phyloP scores from a whole-genome alignment of 306 rosid genomes.

The Castanea sativa region DNA sequence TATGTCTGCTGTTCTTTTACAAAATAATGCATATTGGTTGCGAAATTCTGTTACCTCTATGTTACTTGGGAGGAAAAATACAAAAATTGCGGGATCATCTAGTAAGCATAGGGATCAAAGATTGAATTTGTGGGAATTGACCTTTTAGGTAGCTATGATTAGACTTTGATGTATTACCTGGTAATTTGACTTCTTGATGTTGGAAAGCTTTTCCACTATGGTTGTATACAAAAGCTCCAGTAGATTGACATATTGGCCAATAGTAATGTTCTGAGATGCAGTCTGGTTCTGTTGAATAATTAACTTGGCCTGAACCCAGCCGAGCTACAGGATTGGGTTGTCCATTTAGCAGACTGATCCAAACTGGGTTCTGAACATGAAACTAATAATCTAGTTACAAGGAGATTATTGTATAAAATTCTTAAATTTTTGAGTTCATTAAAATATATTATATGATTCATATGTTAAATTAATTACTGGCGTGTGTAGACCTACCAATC shows the following conservation, averaged over 20 bases:
- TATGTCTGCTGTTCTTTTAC: not conserved
- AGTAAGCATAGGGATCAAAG: not conserved
- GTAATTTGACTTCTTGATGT: not conserved
- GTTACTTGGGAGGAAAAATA: not conserved
- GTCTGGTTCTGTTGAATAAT: not conserved
- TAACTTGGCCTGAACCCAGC: not conserved
- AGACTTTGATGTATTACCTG: not conserved
- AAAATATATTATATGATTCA: not conserved
- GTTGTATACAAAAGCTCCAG: not conserved
- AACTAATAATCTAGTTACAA: not conserved
- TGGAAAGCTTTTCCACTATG: not conserved
- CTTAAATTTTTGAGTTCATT: not conserved
- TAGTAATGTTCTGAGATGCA: not conserved
- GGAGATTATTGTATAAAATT: not conserved
- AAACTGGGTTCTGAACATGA: not conserved
- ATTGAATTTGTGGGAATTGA: not conserved
- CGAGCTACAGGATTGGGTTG: not conserved
- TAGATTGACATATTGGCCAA: not conserved
- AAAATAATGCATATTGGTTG: not conserved
- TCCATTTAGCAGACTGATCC: not conserved
- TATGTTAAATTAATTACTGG: not conserved
- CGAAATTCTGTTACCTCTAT: not conserved
- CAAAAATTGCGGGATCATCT: not conserved
- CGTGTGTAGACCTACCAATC: too few relatives aligned
- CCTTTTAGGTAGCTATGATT: not conserved